A percentile compares a stretch with the other conserved stretches of the same genome.
Conservation (phyloP, 108 stramenopile species). For the Cyclotella sp. region DNA sequence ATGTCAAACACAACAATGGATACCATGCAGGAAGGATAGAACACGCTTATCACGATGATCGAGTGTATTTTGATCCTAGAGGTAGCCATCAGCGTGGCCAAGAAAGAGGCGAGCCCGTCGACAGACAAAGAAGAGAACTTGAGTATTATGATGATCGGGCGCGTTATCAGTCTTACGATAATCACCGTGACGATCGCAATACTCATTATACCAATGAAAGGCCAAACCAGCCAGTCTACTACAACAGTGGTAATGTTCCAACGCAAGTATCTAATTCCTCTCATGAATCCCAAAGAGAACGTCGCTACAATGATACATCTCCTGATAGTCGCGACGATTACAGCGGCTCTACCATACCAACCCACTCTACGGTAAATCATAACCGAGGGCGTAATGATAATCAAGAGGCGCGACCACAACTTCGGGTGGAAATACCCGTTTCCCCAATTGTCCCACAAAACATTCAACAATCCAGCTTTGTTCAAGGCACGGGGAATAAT, state of each 20-base stretch:
- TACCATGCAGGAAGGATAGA: neutral
- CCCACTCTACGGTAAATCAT: slow-evolving; percentile 13
- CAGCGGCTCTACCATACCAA: slow-evolving; percentile 42
- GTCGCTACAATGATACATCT: slow-evolving; percentile 2
- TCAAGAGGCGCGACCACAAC: slow-evolving; percentile 3
- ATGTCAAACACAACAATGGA: neutral
- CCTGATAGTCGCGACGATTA: slow-evolving; percentile 40
- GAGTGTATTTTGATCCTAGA: neutral
- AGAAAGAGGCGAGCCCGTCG: neutral
- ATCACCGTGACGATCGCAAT: neutral
- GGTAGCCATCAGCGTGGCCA: neutral
- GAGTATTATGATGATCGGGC: neutral
- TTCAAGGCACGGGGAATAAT: neutral
- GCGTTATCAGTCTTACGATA: neutral
- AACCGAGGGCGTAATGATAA: neutral
- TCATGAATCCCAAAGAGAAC: neutral
- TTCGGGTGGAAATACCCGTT: slow-evolving; percentile 35
- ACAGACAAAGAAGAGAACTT: neutral
- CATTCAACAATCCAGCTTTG: neutral
- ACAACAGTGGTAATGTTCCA: slow-evolving; percentile 4
- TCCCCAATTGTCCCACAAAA: slow-evolving; percentile 15
- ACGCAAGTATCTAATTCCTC: neutral
- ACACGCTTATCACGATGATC: neutral
- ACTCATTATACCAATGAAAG: neutral
- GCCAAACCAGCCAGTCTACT: neutral